These are phyloP conservation scores for Gyromitra esculenta DNA, from an alignment of 2,329 filamentous ascomycete species.

Conservation along the genomic window DNA sequence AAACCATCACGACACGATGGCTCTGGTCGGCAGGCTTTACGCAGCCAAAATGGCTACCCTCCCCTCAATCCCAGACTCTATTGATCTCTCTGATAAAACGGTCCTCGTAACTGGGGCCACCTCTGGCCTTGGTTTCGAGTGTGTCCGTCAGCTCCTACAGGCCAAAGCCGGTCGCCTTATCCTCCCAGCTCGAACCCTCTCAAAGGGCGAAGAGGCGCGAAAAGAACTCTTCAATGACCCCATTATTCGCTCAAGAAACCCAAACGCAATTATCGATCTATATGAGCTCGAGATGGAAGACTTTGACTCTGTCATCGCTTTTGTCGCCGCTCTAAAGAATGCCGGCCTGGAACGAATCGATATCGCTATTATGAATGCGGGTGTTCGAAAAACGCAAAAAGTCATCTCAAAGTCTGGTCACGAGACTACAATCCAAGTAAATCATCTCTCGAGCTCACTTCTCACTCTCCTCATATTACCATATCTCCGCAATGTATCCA, in stretches of 20 bases:
- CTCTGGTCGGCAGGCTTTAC: not conserved
- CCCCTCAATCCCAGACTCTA: not conserved
- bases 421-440: not conserved
- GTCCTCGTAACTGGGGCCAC: not conserved
- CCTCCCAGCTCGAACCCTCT: not conserved
- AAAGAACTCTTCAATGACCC: not conserved
- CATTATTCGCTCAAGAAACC: not conserved
- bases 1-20: not conserved
- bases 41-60: not conserved
- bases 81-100: not conserved
- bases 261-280: not conserved
- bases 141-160: not conserved
- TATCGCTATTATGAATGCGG: not conserved
- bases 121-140: not conserved
- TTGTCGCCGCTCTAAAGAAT: not conserved
- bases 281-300: not conserved
- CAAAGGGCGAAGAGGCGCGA: not conserved
- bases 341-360: not conserved
- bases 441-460: not conserved
- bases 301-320: not conserved
- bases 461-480: not conserved
- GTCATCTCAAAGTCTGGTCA: not conserved
- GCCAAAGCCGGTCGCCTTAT: not conserved
- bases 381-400: not conserved
- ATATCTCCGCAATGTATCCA: slow-evolving; percentile 1